phyloP scores from a whole-genome alignment of 106 monocot species.

The Dioscorea zingiberensis region DNA sequence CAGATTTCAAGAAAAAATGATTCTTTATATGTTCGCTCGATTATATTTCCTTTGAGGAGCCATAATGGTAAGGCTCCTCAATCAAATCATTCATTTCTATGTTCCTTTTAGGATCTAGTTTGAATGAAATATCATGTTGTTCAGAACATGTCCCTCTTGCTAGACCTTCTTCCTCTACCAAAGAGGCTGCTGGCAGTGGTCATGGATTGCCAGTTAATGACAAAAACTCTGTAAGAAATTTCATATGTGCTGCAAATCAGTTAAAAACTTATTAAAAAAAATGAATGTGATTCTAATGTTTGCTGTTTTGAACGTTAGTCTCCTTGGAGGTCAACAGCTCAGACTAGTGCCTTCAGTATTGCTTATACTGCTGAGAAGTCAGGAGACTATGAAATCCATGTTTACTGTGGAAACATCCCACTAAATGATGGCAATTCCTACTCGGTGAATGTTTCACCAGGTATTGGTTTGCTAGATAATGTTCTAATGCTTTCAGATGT shows the following conservation, averaged over 20 bases:
- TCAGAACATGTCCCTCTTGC: slow-evolving; percentile 25
- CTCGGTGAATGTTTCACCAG: slow-evolving; percentile 58
- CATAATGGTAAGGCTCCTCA: slow-evolving; percentile 31
- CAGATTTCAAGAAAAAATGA: slow-evolving; percentile 49
- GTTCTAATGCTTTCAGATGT: neutral
- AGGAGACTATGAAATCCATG: slow-evolving; percentile 68
- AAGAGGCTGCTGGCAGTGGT: slow-evolving; percentile 17
- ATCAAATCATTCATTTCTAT: slow-evolving; percentile 2
- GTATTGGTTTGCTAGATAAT: slow-evolving; percentile 30
- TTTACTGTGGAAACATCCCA: slow-evolving; percentile 78
- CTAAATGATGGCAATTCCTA: slow-evolving; percentile 58
- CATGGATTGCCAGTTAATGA: slow-evolving; percentile 14
- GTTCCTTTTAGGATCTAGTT: neutral
- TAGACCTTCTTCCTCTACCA: slow-evolving; percentile 2
- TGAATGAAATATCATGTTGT: slow-evolving; percentile 3
- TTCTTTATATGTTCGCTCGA: slow-evolving; percentile 21
- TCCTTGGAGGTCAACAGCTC: slow-evolving; percentile 23
- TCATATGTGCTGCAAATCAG: neutral
- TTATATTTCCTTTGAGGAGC: slow-evolving; percentile 45
- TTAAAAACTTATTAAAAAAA: neutral
- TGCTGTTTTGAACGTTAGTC: slow-evolving; percentile 20
- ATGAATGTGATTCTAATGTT: slow-evolving; percentile 5
- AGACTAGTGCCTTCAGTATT: slow-evolving; percentile 57
- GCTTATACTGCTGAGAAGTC: slow-evolving; percentile 63
- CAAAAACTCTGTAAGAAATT: slow-evolving; percentile 35